Evolutionary conservation across 371 early-diverging fungal genomes (phyloP).

Genomic region (Cokeromyces recurvatus): DNA sequence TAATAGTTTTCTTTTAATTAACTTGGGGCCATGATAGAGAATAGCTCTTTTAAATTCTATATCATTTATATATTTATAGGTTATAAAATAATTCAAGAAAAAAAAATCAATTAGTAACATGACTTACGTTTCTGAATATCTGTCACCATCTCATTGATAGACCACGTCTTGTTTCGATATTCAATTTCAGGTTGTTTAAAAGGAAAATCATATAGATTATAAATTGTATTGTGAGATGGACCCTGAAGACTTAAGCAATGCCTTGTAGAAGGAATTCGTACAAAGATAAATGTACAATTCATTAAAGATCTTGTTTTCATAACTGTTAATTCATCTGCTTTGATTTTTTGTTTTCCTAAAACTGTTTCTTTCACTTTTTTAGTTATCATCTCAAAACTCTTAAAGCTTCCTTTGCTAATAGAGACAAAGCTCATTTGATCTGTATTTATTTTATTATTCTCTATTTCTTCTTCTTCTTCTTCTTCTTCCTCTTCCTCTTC

Average conservation of each 20-base stretch:
- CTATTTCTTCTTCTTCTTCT: not conserved
- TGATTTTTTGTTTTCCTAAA: constrained; percentile 3
- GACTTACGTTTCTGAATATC: constrained; percentile 56
- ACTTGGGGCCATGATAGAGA: constrained; percentile 5
- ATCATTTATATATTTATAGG: no score
- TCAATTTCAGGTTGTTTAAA: constrained; percentile 72
- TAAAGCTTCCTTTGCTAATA: constrained; percentile 8
- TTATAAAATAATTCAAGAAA: no score
- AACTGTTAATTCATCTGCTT: constrained; percentile 36
- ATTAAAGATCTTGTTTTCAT: constrained; percentile 70
- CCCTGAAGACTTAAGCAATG: constrained; percentile 72
- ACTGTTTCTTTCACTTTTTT: constrained; percentile 13
- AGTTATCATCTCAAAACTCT: constrained; percentile 11
- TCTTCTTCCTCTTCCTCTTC: constrained; percentile 1
- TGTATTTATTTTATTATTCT: not conserved
- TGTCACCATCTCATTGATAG: constrained; percentile 62
- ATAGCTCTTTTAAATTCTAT: constrained; percentile 12
- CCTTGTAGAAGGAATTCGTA: constrained; percentile 64
- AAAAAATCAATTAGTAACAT: no score
- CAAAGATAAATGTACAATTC: constrained; percentile 70
- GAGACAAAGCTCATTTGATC: not conserved
- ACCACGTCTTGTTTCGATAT: constrained; percentile 75
- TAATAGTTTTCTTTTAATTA: constrained; percentile 8
- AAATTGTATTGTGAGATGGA: constrained; percentile 65
- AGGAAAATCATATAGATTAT: constrained; percentile 65